Evolutionary conservation across 1,139 yeast species (phyloP).

Genomic region (Suhomyces choctaworum): DNA sequence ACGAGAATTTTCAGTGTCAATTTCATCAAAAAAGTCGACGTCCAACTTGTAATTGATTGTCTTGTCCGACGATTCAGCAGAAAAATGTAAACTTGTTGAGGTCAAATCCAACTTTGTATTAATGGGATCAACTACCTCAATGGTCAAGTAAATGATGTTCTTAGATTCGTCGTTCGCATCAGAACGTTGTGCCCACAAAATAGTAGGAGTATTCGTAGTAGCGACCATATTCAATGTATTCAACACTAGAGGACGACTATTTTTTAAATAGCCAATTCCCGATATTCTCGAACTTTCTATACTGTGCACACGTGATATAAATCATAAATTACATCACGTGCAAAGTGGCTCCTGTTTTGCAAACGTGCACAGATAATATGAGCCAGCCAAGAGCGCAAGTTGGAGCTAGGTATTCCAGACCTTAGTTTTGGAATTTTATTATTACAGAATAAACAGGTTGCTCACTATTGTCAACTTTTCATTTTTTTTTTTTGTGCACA

Average conservation of each 20-base stretch:
- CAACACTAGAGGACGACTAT: no score
- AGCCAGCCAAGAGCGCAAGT: no score
- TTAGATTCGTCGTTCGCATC: conserved; percentile 65
- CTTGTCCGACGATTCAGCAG: conserved; percentile 54
- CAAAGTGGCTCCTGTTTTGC: no score
- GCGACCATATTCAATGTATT: no score
- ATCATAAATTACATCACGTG: background rate
- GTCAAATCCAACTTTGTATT: conserved; percentile 65
- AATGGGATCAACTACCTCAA: conserved; percentile 70
- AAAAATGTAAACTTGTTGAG: conserved; percentile 54
- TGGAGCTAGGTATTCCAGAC: no score
- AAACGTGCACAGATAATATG: no score
- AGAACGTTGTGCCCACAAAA: conserved; percentile 97
- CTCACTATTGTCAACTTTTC: no score
- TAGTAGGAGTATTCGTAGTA: conserved; percentile 32
- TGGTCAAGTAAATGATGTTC: conserved; percentile 73
- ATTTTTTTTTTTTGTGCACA: no score
- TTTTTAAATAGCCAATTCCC: no score
- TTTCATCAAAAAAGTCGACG: conserved; percentile 70
- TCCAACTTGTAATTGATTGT: conserved; percentile 53
- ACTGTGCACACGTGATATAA: background rate
- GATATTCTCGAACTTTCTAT: conserved; percentile 14
- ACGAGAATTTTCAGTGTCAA: conserved; percentile 67
- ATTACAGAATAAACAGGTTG: no score
- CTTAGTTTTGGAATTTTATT: no score